Conservation (phyloP, 2,329 filamentous ascomycete species). For the Trichoderma oligosporum region DNA sequence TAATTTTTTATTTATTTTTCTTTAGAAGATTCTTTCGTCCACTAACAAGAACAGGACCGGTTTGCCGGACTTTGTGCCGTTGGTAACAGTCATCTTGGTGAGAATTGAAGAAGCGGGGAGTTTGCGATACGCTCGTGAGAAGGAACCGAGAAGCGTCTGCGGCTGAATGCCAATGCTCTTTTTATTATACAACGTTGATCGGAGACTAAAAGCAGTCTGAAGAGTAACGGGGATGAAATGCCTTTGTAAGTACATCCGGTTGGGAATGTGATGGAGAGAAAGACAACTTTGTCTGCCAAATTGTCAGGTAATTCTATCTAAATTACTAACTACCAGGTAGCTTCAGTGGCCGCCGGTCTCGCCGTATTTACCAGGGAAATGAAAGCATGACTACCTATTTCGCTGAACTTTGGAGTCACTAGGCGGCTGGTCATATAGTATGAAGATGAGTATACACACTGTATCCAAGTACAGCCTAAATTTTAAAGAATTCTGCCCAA, state of each 20-base stretch:
- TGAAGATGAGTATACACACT: too few species aligned
- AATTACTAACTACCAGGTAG: too few species aligned
- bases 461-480: not conserved
- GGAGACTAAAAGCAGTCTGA: not conserved
- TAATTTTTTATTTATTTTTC: not conserved
- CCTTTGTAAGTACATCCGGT: not conserved
- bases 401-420: too few species aligned
- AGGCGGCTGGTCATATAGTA: too few species aligned
- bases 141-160: not conserved
- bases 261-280: not conserved
- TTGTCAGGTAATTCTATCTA: too few species aligned
- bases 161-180: not conserved
- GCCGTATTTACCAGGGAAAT: too few species aligned
- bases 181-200: not conserved
- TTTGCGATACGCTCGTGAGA: conserved; percentile 15
- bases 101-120: not conserved
- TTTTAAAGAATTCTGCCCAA: conserved; percentile 10
- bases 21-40: too few species aligned
- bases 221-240: not conserved
- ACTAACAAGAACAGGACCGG: conserved; percentile 45
- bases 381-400: too few species aligned
- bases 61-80: conserved; percentile 34
- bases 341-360: too few species aligned
- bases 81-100: conserved; percentile 32
- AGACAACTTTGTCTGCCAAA: not conserved